Evolutionary conservation across 2,329 filamentous ascomycete genomes (phyloP).

Genomic region (Neopestalotiopsis sp.): DNA sequence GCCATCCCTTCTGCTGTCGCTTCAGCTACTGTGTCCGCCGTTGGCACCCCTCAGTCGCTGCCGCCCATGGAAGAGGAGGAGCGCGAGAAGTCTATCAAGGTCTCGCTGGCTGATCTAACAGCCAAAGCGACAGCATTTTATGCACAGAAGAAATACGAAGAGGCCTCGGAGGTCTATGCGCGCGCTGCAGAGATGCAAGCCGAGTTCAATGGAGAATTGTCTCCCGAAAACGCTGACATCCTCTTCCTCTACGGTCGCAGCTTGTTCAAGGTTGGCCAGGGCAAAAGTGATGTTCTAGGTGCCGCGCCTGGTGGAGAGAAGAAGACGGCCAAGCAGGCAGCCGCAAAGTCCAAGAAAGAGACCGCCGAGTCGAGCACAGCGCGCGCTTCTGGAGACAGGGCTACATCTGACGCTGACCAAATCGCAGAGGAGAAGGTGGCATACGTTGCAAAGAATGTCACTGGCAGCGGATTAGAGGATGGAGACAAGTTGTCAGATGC

Average conservation of each 20-base stretch:
- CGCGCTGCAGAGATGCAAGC: conserved; percentile 89
- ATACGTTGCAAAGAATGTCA: conserved; percentile 48
- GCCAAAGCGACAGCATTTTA: conserved; percentile 85
- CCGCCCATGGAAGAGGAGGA: conserved; percentile 45
- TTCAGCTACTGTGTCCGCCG: conserved; percentile 31
- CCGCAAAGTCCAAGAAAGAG: conserved; percentile 43
- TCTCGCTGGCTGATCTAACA: conserved; percentile 77
- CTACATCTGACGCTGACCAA: conserved; percentile 45
- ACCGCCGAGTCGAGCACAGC: conserved; percentile 44
- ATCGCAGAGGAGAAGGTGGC: conserved; percentile 52
- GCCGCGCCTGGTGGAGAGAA: conserved; percentile 71
- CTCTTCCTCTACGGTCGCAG: conserved; percentile 94
- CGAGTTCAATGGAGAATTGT: conserved; percentile 90
- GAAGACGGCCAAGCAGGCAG: conserved; percentile 50
- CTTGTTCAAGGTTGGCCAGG: conserved; percentile 90
- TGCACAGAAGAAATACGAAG: conserved; percentile 84
- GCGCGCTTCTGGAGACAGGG: conserved; percentile 40
- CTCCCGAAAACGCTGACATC: conserved; percentile 87
- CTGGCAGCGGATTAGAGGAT: conserved; percentile 43
- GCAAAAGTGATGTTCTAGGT: conserved; percentile 92
- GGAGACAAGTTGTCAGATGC: conserved; percentile 42
- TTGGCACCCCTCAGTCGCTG: conserved; percentile 35
- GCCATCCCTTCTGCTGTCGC: conserved; percentile 33
- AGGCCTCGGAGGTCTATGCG: conserved; percentile 86
- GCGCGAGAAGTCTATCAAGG: conserved; percentile 57